Base-by-base conservation (phyloP, 129 eudicot genomes). In the Saussurea involucrata region DNA sequence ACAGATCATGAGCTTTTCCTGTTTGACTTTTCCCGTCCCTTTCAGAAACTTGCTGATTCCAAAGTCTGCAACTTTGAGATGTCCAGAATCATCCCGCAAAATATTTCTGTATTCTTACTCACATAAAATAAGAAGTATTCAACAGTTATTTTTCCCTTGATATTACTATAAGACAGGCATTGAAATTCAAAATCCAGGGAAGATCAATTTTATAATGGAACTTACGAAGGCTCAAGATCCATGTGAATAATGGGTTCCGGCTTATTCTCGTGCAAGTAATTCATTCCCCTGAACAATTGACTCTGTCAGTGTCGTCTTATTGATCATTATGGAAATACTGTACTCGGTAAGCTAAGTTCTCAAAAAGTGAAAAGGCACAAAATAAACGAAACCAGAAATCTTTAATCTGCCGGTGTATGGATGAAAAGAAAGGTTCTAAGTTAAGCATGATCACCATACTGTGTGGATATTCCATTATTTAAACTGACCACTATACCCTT, bases 151-250 rank as follows among this genome's bases (percentile, higher is more conserved):
- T 40, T 40, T 15, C 6, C 34, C 25, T 65, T 27, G 42, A 24
- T 24, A 29, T 21, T 36, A 36, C 6, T 53, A 53, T 65, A 53
- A 53, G 8, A 53, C 61, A 53, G 17, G 61, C 37, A 80, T 31
- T 44, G 4, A 24, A 53, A 53, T 53, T n/a, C 61, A 53, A 17
- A 49, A 53, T 53, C 8, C 61, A 53, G 60, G 13, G 44, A 3
- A 24, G 25, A 73, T 10, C 8, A 10, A 25, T 10, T 65, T 68
- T 24, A 76, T 64, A 27, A 84, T 57, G 74, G 46, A 83, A 90
- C 97, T 92, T 87, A 95, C 99, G 99, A 87, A 88, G 99, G 99
- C 84, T 92, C 97, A 74, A 95, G 91, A 84, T 95, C 97, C 75
- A 94, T 81, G 76, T 95, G 97, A 71, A 95, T 90, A 63, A 95